Conservation (phyloP, 1,284 basidiomycete species). For the Rhodotorula sp. region DNA sequence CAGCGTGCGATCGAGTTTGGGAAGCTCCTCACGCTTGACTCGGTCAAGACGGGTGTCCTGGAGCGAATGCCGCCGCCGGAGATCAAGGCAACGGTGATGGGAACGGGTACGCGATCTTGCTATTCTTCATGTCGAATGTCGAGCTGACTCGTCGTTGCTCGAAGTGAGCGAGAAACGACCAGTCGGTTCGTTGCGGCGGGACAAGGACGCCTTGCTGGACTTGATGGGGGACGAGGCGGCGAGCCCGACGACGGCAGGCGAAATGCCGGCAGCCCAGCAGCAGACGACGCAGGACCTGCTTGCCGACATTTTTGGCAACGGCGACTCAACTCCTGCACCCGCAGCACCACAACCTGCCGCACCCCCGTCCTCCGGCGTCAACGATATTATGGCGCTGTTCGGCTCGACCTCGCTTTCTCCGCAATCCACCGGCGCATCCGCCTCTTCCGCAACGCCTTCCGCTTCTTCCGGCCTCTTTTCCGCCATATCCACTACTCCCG, state of each 20-base stretch:
- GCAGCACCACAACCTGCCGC: constrained; percentile 51
- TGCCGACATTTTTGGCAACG: constrained; percentile 84
- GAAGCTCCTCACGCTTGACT: constrained; percentile 69
- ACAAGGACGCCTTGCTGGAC: constrained; percentile 66
- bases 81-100: constrained; percentile 88
- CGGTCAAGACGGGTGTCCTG: constrained; percentile 77
- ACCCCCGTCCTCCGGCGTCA: constrained; percentile 54
- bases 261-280: constrained; percentile 47
- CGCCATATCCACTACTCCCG: constrained; percentile 38
- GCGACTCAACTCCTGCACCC: constrained; percentile 44
- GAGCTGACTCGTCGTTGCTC: constrained; percentile 44
- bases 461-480: constrained; percentile 45
- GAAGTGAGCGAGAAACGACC: constrained; percentile 84
- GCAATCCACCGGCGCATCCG: constrained; percentile 24
- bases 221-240: constrained; percentile 70
- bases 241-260: constrained; percentile 46
- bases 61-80: constrained; percentile 99
- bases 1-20: constrained; percentile 95
- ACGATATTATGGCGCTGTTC: constrained; percentile 91
- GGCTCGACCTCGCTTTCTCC: constrained; percentile 50
- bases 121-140: background rate
- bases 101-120: constrained; percentile 59
- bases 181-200: constrained; percentile 77
- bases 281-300: constrained; percentile 85
- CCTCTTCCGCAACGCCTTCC: constrained; percentile 19